Evolutionary conservation across 306 rosid species (phyloP), one percentile per base, ranked within the genome.

Genomic region (Senna tora): DNA sequence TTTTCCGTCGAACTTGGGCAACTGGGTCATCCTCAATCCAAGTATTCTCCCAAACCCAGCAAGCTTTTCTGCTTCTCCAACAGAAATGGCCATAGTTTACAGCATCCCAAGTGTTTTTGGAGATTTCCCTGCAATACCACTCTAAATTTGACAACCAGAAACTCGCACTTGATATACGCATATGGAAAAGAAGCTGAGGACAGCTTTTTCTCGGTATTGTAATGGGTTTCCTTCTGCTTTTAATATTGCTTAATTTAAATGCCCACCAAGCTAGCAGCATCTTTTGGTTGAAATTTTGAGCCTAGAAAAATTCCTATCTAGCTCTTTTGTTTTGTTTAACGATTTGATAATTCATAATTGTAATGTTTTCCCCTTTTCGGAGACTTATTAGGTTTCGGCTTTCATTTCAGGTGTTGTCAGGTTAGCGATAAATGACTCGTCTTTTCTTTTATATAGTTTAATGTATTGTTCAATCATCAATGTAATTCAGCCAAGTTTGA

Each of bases 111-210:
- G 38, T 79, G 75, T 54, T 70, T 75, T 56, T 75, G 77, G 87
- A 76, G 67, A 61, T 4, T 52, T 15, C 76, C 78, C 71, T 34
- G 63, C 12, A 60, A 16, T 56, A 62, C 17, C 39, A 73, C 33
- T 43, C 75, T 74, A 46, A 74, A 33, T 71, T 75, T 62, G 30
- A 86, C 64, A 19, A 69, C 75, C 7, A 77, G 42, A 53, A 72
- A 73, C 75, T 71, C 69, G 33, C 52, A 45, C 4, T 77, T 71
- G 59, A 55, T 66, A 71, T 79, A 73, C 47, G 94, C 98, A 65
- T 57, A 72, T 16, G 87, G 90, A 15, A 88, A 84, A 82, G 92
- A 84, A 50, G 86, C 96, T 36, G 87, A 84, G 45, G 92, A 87
- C 45, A 80, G 85, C 65, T 86, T 73, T 71, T 22, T 82, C 75